These are phyloP conservation scores for Phoma sp. DNA, from an alignment of 2,329 filamentous ascomycete species.

Conservation along the genomic window DNA sequence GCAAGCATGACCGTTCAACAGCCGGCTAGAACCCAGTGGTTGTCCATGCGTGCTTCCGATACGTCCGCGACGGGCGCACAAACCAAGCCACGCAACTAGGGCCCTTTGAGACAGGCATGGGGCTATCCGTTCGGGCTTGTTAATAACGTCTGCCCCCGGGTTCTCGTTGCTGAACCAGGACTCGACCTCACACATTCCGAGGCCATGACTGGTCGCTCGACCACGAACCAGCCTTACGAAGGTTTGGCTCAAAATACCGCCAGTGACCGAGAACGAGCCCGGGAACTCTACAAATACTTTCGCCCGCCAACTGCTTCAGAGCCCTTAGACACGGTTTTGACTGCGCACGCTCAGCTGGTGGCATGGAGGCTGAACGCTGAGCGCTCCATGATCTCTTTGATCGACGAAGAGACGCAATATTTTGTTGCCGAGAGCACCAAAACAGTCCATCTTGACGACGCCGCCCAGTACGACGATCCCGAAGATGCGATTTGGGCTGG, in stretches of 20 bases:
- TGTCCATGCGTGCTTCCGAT: background rate
- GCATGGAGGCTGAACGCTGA: conserved; percentile 46
- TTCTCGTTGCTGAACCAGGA: background rate
- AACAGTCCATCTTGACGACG: conserved; percentile 48
- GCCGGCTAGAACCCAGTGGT: background rate
- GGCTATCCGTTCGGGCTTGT: background rate
- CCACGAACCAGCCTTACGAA: background rate
- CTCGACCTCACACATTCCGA: background rate
- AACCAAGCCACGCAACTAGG: background rate
- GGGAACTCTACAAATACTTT: conserved; percentile 42
- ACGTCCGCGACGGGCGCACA: background rate
- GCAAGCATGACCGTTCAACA: background rate
- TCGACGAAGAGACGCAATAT: conserved; percentile 57
- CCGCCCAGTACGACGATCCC: conserved; percentile 38
- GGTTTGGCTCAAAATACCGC: conserved; percentile 7
- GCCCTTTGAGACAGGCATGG: background rate
- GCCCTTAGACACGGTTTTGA: conserved; percentile 41
- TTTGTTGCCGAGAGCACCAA: conserved; percentile 60
- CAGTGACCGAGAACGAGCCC: conserved; percentile 20
- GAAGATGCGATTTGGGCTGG: conserved; percentile 47
- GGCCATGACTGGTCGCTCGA: conserved; percentile 4
- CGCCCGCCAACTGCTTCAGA: conserved; percentile 18
- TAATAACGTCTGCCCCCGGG: background rate
- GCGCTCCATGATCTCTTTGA: conserved; percentile 52
- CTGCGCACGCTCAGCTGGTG: conserved; percentile 46